phyloP scores from a whole-genome alignment of 2,329 filamentous ascomycete species.

The Cladosporium oxysporum region DNA sequence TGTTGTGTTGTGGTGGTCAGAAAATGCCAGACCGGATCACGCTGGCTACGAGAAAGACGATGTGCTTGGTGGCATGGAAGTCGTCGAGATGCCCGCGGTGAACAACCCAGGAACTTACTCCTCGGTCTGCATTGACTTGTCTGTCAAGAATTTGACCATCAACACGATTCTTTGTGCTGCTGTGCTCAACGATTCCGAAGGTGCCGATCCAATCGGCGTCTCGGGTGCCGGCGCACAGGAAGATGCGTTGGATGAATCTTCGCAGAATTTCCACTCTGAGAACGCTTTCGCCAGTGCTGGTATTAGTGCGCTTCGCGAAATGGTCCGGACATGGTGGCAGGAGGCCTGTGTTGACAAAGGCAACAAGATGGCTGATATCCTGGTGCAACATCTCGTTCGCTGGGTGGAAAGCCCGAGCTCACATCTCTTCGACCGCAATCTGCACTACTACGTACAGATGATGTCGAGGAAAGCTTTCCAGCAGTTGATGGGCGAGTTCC shows the following conservation, averaged over 20 bases:
- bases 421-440: constrained; percentile 88
- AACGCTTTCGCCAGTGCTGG: constrained; percentile 92
- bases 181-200: constrained; percentile 93
- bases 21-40: constrained; percentile 83
- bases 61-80: constrained; percentile 77
- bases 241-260: constrained; percentile 61
- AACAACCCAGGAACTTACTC: constrained; percentile 94
- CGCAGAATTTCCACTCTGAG: constrained; percentile 75
- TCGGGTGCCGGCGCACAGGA: constrained; percentile 70
- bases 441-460: constrained; percentile 98
- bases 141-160: constrained; percentile 91
- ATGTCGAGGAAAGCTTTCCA: constrained; percentile 97
- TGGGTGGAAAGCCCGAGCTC: constrained; percentile 95
- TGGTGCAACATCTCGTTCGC: constrained; percentile 94
- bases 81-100: constrained; percentile 81
- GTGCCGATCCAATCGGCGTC: constrained; percentile 81
- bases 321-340: constrained; percentile 98
- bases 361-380: constrained; percentile 92
- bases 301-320: constrained; percentile 86
- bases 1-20: constrained; percentile 96
- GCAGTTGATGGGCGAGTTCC: constrained; percentile 95
- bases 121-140: constrained; percentile 93
- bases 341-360: constrained; percentile 72
- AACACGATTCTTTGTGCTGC: constrained; percentile 97
- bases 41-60: constrained; percentile 95